Evolutionary conservation across 2,329 filamentous ascomycete species (phyloP).

Genomic region (Colletotrichum limetticola): DNA sequence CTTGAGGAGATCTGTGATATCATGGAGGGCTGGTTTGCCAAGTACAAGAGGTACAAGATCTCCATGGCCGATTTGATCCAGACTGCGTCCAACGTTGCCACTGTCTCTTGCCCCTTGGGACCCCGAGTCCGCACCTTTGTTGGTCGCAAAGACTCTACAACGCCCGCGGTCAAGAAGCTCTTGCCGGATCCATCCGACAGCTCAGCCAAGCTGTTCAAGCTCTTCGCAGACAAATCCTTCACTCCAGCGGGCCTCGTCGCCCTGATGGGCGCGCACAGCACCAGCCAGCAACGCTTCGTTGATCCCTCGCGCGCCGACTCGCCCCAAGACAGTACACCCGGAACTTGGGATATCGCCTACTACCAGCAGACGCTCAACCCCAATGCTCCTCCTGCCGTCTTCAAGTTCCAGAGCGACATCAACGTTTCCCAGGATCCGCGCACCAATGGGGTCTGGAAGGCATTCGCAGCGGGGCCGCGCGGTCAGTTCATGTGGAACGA

Average conservation of each 20-base stretch:
- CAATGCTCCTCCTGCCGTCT: conserved; percentile 48
- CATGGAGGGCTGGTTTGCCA: conserved; percentile 51
- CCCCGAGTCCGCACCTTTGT: conserved; percentile 62
- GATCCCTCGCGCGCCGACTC: conserved; percentile 52
- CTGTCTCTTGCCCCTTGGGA: conserved; percentile 56
- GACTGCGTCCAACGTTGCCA: conserved; percentile 61
- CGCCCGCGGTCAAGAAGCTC: conserved; percentile 50
- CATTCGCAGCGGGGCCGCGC: conserved; percentile 44
- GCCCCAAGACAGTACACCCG: conserved; percentile 63
- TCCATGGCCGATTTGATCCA: conserved; percentile 66
- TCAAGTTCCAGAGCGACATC: conserved; percentile 55
- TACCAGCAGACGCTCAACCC: conserved; percentile 53
- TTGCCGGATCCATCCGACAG: conserved; percentile 55
- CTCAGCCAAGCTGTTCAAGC: conserved; percentile 59
- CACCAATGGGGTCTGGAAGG: conserved; percentile 49
- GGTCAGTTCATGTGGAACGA: conserved; percentile 54
- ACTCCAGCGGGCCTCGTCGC: conserved; percentile 60
- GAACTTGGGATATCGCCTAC: conserved; percentile 63
- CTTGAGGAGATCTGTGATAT: conserved; percentile 55
- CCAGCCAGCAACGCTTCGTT: conserved; percentile 59
- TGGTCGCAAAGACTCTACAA: conserved; percentile 58
- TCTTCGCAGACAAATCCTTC: conserved; percentile 66
- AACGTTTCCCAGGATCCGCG: conserved; percentile 49
- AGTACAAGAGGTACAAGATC: conserved; percentile 54
- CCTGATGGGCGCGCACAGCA: conserved; percentile 65